A percentile compares a stretch with the other conserved stretches of the same genome.
Evolutionary conservation across 495 filamentous ascomycete species (phyloP).

Genomic region (Hypoxylon subgilvum): DNA sequence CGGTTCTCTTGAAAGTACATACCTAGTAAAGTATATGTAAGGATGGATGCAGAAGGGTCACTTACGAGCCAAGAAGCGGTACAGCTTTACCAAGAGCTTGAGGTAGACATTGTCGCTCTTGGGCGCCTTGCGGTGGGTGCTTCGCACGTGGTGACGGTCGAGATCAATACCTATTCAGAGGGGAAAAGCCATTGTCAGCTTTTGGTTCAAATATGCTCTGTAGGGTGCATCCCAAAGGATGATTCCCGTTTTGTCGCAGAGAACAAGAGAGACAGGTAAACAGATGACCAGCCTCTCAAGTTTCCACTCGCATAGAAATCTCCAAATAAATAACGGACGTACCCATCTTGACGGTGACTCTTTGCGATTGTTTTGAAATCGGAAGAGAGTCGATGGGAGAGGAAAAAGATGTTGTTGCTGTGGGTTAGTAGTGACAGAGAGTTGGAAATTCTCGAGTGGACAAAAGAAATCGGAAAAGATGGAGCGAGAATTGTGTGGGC

Average conservation of each 20-base stretch:
- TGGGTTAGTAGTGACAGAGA: conserved; percentile 39
- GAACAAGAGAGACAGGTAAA: conserved; percentile 25
- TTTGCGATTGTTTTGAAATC: conserved; percentile 44
- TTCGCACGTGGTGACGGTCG: conserved; percentile 82
- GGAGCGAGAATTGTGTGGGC: conserved; percentile 43
- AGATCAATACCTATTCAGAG: conserved; percentile 68
- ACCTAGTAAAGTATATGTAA: too few relatives aligned
- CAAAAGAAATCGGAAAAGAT: conserved; percentile 27
- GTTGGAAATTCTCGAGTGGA: conserved; percentile 25
- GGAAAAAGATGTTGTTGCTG: conserved; percentile 46
- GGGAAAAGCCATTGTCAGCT: conserved; percentile 58
- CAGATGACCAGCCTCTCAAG: conserved; percentile 20
- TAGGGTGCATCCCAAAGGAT: conserved; percentile 29
- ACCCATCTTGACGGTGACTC: conserved; percentile 59
- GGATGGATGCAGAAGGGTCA: too few relatives aligned
- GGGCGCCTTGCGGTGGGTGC: conserved; percentile 88
- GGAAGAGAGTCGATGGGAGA: conserved; percentile 48
- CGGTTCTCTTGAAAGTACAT: neutral
- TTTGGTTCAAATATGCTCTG: conserved; percentile 49
- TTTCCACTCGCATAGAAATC: conserved; percentile 55
- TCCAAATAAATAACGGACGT: conserved; percentile 47
- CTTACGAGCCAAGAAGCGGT: conserved; percentile 97
- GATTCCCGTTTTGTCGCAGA: conserved; percentile 51
- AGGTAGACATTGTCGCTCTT: conserved; percentile 98
- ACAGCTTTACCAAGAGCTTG: conserved; percentile 97